Base-by-base conservation (phyloP, 805 yeast genomes). In the Spathaspora gorwiae region DNA sequence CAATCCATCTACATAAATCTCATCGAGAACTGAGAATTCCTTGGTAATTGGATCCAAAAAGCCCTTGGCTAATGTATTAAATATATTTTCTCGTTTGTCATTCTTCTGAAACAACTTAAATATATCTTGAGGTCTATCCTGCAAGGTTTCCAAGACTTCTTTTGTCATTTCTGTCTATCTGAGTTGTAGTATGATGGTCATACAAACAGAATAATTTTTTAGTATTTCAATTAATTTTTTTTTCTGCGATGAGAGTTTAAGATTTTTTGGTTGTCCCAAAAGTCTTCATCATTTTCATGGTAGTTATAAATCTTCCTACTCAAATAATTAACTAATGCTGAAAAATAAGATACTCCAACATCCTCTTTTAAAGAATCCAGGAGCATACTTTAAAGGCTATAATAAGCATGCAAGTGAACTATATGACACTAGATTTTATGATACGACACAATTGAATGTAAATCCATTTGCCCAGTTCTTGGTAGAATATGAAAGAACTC, bases 1-100 rank as follows among this genome's bases (percentile, higher is more conserved):
- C 44, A 92, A 70, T 0, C 97, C 98, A 40, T 90, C 95, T 11
- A 85, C 75, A 54, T 84, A 80, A 15, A 92, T 75, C 59, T 87
- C 90, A 62, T 90, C 96, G 15, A 92, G 70, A 6, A 86, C 84
- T 1, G 94, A 78, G 50, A 65, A 64, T 45, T 68, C 66, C 39
- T 64, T 61, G 24, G 81, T 73, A 31, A 84, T 68, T 5, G 86
- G 84, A 56, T 84, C 89, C 44, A 84, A 66, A 7, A 77, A 68
- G 36, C 54, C 45, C 57, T 82, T 84, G 26, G 76, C 70, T 46
- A 69, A 48, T 39, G 46, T 34, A 47, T 66, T 66, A 44, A 71
- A 65, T 13, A 35, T 42, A 19, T 44, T 40, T 38, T 49, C 48
- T 29, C 39, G 37, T 6, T 45, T 47, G 7, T 41, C 45, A 3